A percentile compares a stretch with the other conserved stretches of the same genome.
These are phyloP conservation scores for Sporobolus alterniflorus DNA, from an alignment of 202 grass and related monocot species.

Conservation along the genomic window DNA sequence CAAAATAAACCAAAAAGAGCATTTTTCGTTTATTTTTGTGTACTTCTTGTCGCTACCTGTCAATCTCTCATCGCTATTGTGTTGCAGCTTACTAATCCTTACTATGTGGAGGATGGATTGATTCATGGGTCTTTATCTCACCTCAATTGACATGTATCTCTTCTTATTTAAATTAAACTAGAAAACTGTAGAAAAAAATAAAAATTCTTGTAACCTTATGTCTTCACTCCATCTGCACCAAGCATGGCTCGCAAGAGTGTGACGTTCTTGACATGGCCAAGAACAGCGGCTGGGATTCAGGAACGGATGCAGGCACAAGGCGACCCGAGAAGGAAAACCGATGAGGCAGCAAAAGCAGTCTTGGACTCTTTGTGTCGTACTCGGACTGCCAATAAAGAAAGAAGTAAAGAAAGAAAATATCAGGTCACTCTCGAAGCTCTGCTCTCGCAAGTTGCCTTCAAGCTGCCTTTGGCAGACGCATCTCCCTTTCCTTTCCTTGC, in stretches of 20 bases:
- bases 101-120: too few relatives aligned
- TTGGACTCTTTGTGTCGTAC: neutral
- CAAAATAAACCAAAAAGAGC: too few relatives aligned
- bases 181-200: too few relatives aligned
- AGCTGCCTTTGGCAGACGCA: neutral
- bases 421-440: slow-evolving; percentile 29
- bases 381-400: neutral
- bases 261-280: neutral
- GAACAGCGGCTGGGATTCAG: neutral
- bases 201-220: neutral
- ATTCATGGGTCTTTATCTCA: too few relatives aligned
- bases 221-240: neutral
- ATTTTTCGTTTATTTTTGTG: too few relatives aligned
- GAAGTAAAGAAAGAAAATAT: neutral
- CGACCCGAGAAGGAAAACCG: neutral
- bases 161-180: too few relatives aligned
- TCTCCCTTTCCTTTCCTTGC: neutral
- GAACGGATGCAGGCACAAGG: neutral
- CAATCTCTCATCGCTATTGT: too few relatives aligned
- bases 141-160: too few relatives aligned
- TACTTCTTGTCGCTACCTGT: too few relatives aligned
- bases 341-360: slow-evolving; percentile 9
- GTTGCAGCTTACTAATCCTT: too few relatives aligned
- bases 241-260: neutral
- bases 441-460: slow-evolving; percentile 11